These are phyloP conservation scores for Panus rudis DNA, from an alignment of 768 basidiomycete genomes.

Conservation along the genomic window DNA sequence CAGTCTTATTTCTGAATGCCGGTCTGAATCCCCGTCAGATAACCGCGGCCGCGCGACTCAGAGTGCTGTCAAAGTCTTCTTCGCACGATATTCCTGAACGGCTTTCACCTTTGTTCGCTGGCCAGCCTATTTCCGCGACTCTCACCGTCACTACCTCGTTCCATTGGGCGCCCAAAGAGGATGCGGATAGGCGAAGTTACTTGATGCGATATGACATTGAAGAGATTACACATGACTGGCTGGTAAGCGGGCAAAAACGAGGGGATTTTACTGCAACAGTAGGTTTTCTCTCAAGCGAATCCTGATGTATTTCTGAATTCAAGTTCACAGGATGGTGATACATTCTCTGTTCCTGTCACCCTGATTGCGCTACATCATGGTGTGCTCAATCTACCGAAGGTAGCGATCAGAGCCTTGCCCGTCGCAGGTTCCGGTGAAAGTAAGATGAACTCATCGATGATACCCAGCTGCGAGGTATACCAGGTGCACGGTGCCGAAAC, in stretches of 20 bases:
- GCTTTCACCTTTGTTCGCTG: constrained; percentile 60
- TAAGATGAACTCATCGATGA: constrained; percentile 49
- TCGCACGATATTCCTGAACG: constrained; percentile 36
- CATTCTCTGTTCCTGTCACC: constrained; percentile 56
- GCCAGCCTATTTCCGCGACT: constrained; percentile 72
- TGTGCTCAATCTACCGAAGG: constrained; percentile 67
- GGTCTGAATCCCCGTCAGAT: constrained; percentile 8
- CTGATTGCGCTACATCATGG: constrained; percentile 88
- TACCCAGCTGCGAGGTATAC: constrained; percentile 71
- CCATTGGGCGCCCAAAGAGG: constrained; percentile 58
- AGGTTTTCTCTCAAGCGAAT: constrained; percentile 16
- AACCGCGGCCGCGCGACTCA: not conserved
- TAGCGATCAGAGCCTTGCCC: constrained; percentile 57
- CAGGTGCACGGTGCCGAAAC: constrained; percentile 81
- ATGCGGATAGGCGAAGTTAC: constrained; percentile 36
- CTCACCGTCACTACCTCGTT: constrained; percentile 67
- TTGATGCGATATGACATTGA: constrained; percentile 75
- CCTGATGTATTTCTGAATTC: not conserved
- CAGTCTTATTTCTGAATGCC: not conserved
- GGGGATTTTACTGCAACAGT: constrained; percentile 77
- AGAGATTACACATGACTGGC: constrained; percentile 78
- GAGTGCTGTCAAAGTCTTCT: constrained; percentile 45
- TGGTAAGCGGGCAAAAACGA: constrained; percentile 82
- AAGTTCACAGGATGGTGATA: constrained; percentile 48
- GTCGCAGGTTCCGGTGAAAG: constrained; percentile 40